A percentile compares a stretch with the other conserved stretches of the same genome.
phyloP scores from a whole-genome alignment of 2,329 filamentous ascomycete species.

The Colletotrichum paranaense region DNA sequence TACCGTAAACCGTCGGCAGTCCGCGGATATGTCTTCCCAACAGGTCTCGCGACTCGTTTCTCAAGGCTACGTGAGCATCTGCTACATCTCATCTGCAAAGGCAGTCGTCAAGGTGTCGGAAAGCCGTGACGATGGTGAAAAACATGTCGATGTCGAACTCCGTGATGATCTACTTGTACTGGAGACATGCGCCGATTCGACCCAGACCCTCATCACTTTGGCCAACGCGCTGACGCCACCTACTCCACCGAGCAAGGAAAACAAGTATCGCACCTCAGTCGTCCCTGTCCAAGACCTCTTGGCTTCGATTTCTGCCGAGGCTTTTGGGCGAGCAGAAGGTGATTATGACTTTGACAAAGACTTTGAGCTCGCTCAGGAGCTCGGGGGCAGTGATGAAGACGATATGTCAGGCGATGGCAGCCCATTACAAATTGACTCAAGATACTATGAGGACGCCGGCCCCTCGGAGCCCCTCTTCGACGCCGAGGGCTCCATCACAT shows the following conservation, averaged over 20 bases:
- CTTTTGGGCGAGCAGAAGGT: conserved; percentile 73
- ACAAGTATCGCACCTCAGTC: conserved; percentile 88
- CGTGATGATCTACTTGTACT: conserved; percentile 88
- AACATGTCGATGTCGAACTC: conserved; percentile 82
- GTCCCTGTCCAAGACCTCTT: conserved; percentile 90
- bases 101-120: conserved; percentile 71
- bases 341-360: conserved; percentile 73
- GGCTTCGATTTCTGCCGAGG: conserved; percentile 89
- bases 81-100: conserved; percentile 86
- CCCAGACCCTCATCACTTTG: conserved; percentile 86
- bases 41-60: conserved; percentile 69
- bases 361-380: conserved; percentile 65
- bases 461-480: conserved; percentile 62
- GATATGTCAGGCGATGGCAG: conserved; percentile 45
- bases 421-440: conserved; percentile 54
- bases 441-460: conserved; percentile 58
- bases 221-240: conserved; percentile 86
- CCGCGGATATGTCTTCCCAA: conserved; percentile 54
- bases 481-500: conserved; percentile 50
- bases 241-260: conserved; percentile 81
- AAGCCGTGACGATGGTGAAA: conserved; percentile 67
- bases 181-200: conserved; percentile 97
- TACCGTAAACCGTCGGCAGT: conserved; percentile 38
- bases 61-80: conserved; percentile 86
- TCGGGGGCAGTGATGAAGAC: conserved; percentile 53